These are phyloP conservation scores for Triticum timopheevii DNA, from an alignment of 176 grass and related monocot species.

Conservation along the genomic window DNA sequence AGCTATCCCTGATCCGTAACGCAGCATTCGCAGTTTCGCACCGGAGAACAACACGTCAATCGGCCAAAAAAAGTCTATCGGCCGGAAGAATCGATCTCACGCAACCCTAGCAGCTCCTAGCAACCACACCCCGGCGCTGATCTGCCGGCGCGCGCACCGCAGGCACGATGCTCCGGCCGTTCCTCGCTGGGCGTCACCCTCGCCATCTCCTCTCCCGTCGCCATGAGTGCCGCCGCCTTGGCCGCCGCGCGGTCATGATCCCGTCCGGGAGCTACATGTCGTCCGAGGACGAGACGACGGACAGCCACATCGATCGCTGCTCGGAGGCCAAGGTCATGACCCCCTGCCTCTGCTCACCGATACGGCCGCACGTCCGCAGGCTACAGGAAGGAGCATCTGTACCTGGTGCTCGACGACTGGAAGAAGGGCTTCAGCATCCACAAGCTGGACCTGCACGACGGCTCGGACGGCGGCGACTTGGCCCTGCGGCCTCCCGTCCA, in stretches of 20 bases:
- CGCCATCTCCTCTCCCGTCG: not conserved
- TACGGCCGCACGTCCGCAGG: not conserved
- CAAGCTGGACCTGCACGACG: not conserved
- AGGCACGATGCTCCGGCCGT: not conserved
- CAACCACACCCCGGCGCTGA: no score
- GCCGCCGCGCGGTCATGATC: not conserved
- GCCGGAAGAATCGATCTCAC: not conserved
- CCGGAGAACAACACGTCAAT: no score
- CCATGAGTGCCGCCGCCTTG: not conserved
- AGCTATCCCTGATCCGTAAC: no score
- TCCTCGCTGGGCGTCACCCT: not conserved
- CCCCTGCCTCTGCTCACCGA: not conserved
- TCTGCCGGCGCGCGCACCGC: not conserved
- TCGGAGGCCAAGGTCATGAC: not conserved
- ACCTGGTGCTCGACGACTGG: not conserved
- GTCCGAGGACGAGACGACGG: not conserved
- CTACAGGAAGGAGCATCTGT: not conserved
- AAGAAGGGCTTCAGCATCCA: constrained; percentile 4
- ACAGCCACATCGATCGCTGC: not conserved
- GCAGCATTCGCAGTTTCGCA: no score
- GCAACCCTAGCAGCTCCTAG: not conserved
- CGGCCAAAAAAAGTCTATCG: no score
- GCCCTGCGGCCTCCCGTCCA: not conserved
- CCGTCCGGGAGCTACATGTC: not conserved
- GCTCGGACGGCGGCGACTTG: not conserved